Conservation (phyloP, 2,329 filamentous ascomycete species). For the Exophiala spinifera region DNA sequence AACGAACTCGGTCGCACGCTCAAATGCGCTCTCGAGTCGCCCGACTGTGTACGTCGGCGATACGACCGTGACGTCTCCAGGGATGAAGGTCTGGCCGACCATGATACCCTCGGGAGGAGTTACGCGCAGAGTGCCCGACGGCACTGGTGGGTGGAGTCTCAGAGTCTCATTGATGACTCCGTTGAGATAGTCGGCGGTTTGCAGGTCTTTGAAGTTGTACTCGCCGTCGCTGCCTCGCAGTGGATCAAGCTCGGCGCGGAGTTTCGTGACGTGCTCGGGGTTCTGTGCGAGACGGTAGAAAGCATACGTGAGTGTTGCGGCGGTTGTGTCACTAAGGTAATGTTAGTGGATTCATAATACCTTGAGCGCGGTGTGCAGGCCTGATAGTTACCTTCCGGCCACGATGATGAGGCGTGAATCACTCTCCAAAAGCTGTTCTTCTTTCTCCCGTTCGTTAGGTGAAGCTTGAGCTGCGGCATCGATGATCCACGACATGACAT, state of each 20-base stretch:
- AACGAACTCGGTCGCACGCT: too few species aligned
- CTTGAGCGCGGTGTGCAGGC: too few species aligned
- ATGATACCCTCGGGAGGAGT: slow-evolving; percentile 40
- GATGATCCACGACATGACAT: too few species aligned
- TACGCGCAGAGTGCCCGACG: slow-evolving; percentile 35
- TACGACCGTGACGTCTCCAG: slow-evolving; percentile 30
- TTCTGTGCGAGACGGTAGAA: slow-evolving; percentile 41
- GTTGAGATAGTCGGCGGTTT: slow-evolving; percentile 20
- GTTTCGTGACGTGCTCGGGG: slow-evolving; percentile 25
- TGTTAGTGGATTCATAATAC: too few species aligned
- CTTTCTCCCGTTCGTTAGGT: too few species aligned
- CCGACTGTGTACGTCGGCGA: slow-evolving; percentile 12
- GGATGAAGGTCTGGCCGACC: slow-evolving; percentile 37
- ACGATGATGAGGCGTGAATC: slow-evolving; percentile 30
- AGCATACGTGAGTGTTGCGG: slow-evolving; percentile 39
- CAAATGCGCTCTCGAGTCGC: too few species aligned
- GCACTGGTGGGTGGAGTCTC: slow-evolving; percentile 41
- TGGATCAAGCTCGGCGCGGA: slow-evolving; percentile 38
- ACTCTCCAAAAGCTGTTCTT: slow-evolving; percentile 26
- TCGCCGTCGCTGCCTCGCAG: too few species aligned
- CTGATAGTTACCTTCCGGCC: too few species aligned
- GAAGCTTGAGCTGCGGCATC: too few species aligned
- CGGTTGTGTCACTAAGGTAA: slow-evolving; percentile 45
- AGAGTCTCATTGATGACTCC: slow-evolving; percentile 45
- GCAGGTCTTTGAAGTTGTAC: too few species aligned